phyloP scores from a whole-genome alignment of 2,329 filamentous ascomycete genomes.

The Calcarisporium arbuscula region DNA sequence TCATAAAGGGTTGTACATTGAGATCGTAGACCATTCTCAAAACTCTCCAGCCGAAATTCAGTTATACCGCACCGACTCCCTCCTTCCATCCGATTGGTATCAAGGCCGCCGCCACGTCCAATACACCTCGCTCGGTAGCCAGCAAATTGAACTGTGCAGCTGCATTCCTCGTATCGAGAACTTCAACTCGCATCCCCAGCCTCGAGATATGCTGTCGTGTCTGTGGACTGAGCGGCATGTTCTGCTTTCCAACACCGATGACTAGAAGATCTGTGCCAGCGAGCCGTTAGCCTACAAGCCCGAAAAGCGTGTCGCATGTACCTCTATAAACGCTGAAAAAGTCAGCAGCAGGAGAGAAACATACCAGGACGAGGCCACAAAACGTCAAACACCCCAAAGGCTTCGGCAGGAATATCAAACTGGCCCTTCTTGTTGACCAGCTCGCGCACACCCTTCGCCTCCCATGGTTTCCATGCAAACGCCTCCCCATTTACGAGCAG shows the following conservation, averaged over 20 bases:
- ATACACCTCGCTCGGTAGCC: conserved; percentile 85
- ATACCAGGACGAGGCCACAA: conserved; percentile 85
- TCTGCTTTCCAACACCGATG: conserved; percentile 73
- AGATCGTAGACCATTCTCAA: neutral
- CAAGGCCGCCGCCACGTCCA: conserved; percentile 79
- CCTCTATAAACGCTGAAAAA: no score
- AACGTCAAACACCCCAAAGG: conserved; percentile 69
- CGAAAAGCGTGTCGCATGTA: no score
- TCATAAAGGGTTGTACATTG: neutral
- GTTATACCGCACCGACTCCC: conserved; percentile 20
- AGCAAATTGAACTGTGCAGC: conserved; percentile 91
- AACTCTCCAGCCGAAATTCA: neutral
- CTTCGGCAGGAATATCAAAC: conserved; percentile 65
- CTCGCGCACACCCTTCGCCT: conserved; percentile 34
- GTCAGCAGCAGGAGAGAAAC: conserved; percentile 21
- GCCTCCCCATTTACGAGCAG: conserved; percentile 81
- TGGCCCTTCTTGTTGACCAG: conserved; percentile 73
- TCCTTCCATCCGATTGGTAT: conserved; percentile 81
- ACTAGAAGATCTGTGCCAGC: conserved; percentile 67
- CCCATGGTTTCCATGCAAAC: conserved; percentile 85
- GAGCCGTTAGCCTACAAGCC: conserved; percentile 1
- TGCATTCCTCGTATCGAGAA: conserved; percentile 89
- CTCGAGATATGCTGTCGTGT: conserved; percentile 66
- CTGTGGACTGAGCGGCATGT: conserved; percentile 69
- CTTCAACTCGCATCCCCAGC: conserved; percentile 78